Base-by-base conservation (phyloP, 352 stramenopile genomes). In the Phytophthora sojae region DNA sequence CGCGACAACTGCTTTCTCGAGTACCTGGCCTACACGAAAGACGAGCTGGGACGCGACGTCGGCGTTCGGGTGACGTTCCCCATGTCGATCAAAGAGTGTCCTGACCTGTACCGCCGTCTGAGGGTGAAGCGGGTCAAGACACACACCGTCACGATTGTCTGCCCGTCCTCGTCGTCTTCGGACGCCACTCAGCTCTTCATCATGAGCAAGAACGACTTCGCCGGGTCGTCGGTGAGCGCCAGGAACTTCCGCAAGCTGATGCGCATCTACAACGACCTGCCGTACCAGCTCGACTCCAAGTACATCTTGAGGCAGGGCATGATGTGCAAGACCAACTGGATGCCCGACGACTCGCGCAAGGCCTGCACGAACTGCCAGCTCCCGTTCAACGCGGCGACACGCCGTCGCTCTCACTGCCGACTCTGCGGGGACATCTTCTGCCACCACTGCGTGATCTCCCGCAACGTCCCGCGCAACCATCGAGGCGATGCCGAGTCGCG, bases 381-480 rank as follows among this genome's bases (percentile, higher is more conserved):
- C 17, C 45, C 68, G 7, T 95, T 95, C 56, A 75, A 81, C n/a
- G 60, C 69, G 23, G 73, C 85, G 12, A 90, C 75, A 57, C 81
- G 86, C 9, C 82, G 81, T 3, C 85, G 87, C 19, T 85, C 85
- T 56, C 88, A 95, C 61, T 95, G 88, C 57, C 85, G 86, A 0
- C 72, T 95, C 14, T 95, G 88, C 37, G 88, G 88, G 44, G 88
- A 95, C 47, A 81, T 95, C 15, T 88, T 93, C 55, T 95, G 88
- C 69, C 69, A 81, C 61, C 89, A 85, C 61, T 95, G 88, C 55
- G 72, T 85, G 61, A 77, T 90, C 50, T 64, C 81, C 58, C 82
- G 85, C 42, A 80, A 80, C n/a, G 74, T 84, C 7, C 80, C 75
- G 42, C 68, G 80, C 1, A 61, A 76, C 37, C 17, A 70, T 17